Conservation (phyloP, 2,329 filamentous ascomycete genomes). For the Pseudogymnoascus sp. region DNA sequence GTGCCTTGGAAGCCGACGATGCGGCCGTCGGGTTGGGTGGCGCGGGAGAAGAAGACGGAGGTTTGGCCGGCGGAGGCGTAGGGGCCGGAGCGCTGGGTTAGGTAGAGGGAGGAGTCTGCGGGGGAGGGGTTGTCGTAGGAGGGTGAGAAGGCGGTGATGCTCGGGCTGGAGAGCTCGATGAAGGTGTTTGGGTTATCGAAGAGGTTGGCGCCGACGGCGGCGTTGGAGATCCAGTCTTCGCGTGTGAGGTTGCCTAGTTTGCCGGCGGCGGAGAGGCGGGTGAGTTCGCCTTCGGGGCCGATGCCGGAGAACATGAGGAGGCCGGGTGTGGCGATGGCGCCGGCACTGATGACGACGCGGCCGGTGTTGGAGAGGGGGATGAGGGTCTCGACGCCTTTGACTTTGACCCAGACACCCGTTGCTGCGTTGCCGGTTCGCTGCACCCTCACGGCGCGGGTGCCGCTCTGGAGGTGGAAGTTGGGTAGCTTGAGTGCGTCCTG, state of each 20-base stretch:
- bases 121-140: conserved; percentile 37
- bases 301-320: conserved; percentile 46
- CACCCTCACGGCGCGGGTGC: conserved; percentile 38
- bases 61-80: conserved; percentile 47
- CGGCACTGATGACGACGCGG: conserved; percentile 40
- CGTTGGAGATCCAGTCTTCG: conserved; percentile 41
- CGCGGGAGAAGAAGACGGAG: conserved; percentile 44
- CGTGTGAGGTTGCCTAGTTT: conserved; percentile 28
- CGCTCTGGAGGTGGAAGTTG: conserved; percentile 39
- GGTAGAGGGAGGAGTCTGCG: conserved; percentile 39
- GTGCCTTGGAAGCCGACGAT: conserved; percentile 44
- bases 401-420: conserved; percentile 34
- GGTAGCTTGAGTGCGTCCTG: conserved; percentile 35
- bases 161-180: conserved; percentile 38
- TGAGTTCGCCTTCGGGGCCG: conserved; percentile 30
- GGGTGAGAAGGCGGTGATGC: conserved; percentile 41
- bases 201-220: conserved; percentile 40
- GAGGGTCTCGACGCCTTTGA: conserved; percentile 25
- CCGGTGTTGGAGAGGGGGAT: conserved; percentile 19
- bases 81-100: conserved; percentile 41
- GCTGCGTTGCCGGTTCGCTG: conserved; percentile 34
- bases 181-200: conserved; percentile 52
- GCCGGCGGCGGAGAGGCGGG: conserved; percentile 30
- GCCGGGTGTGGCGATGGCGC: conserved; percentile 43
- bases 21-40: conserved; percentile 36